Base-by-base conservation (phyloP, 129 eudicot species). In the Kitagawia praeruptora region DNA sequence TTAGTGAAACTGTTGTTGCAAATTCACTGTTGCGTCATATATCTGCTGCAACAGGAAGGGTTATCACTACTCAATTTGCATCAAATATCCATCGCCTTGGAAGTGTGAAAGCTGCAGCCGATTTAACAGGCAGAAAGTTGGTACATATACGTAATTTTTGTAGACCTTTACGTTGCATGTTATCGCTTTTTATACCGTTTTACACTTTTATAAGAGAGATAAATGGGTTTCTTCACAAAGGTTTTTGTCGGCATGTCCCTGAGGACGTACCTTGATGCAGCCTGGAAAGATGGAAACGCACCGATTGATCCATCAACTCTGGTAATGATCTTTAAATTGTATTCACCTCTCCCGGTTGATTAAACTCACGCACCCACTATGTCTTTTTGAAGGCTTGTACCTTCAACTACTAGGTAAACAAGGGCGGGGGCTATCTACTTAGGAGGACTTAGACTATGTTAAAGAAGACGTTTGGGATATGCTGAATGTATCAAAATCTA, bases 71-170 rank as follows among this genome's bases (percentile, higher is more conserved):
- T 82, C 99, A 95, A 51, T 95, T 95, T 88, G 97, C 99, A 47
- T 95, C 99, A 82, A 95, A 95, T 79, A 95, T 95, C 78, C 99
- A 95, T 84, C 90, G 99, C 9, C 97, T 95, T 87, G 99, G 99
- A 70, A 95, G 99, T 83, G 91, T 95, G 37, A 95, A 95, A 87
- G 97, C 99, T 81, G 99, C 99, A 75, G 99, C 99, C 80, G 99
- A 95, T 87, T 84, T 87, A 78, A 91, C 99, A 58, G 97, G 97
- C 82, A 86, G 99, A 81, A 95, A 95, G 87, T 82, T 95, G 99
- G 99, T 95, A 92, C 77, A 87, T 46, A 23, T 75, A 48, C 23
- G 63, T 46, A 51, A 46, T 76, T 27, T 61, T 47, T 64, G 47
- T n/a, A 44, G 15, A 44, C 34, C 77, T 18, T 75, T 44, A 21